Conservation (phyloP, 148 eudicot genomes). For the Chenopodium suecicum region DNA sequence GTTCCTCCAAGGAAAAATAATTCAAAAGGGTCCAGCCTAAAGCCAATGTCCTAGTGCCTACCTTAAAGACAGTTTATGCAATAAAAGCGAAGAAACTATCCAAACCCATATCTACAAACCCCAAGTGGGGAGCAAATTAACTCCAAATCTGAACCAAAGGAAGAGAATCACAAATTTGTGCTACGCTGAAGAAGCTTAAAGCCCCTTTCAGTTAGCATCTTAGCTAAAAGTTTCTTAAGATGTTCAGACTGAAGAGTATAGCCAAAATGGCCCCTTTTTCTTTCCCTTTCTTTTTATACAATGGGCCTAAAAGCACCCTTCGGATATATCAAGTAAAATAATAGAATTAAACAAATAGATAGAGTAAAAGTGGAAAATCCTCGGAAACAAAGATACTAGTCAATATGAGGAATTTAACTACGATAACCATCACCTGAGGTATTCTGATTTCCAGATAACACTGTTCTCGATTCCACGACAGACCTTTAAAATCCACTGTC, state of each 20-base stretch:
- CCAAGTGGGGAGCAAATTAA: not conserved
- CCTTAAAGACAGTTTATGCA: slow-evolving; percentile 9
- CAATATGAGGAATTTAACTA: slow-evolving; percentile 23
- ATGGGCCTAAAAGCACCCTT: slow-evolving; percentile 24
- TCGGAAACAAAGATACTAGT: slow-evolving; percentile 26
- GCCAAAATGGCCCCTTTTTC: slow-evolving; percentile 14
- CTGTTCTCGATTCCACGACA: slow-evolving; percentile 15
- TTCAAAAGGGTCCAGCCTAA: not conserved
- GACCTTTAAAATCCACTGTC: slow-evolving; percentile 23
- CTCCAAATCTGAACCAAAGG: slow-evolving; percentile 1
- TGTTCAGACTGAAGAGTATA: slow-evolving; percentile 16
- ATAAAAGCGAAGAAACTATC: not conserved
- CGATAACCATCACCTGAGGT: slow-evolving; percentile 25
- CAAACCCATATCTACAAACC: slow-evolving; percentile 8
- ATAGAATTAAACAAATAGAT: slow-evolving; percentile 24
- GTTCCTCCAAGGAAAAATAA: not conserved
- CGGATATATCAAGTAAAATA: slow-evolving; percentile 17
- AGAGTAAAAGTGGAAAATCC: slow-evolving; percentile 19
- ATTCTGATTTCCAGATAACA: slow-evolving; percentile 5
- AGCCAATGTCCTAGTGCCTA: slow-evolving; percentile 6
- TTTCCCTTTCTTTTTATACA: slow-evolving; percentile 24
- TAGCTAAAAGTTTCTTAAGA: slow-evolving; percentile 6
- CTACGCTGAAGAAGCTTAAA: slow-evolving; percentile 4
- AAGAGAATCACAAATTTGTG: not conserved
- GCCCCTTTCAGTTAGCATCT: slow-evolving; percentile 8